Evolutionary conservation across 768 basidiomycete species (phyloP), one percentile per base, ranked within the genome.

Genomic region (Dioszegia hungarica): DNA sequence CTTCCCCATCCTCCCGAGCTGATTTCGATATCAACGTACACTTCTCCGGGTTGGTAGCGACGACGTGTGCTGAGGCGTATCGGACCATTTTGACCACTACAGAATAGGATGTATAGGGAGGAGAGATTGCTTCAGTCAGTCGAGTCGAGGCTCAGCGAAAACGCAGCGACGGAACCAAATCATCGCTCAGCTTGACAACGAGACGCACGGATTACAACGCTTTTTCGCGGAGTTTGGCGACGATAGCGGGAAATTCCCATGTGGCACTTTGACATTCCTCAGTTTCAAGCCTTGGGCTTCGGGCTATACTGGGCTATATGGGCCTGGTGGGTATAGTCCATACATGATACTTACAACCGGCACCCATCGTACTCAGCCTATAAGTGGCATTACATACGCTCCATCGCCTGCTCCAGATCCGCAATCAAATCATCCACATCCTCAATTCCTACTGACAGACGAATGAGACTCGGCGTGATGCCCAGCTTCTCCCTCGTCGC

Each of bases 1-100:
- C 37, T 40, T 28, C 24, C 36, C 22, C 28, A 10, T 38, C 36
- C 37, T 14, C 25, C n/a, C 17, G 4, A 3, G 8, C 22, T 37
- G 34, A 34, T 9, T 12, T 17, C 15, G 9, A 25, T 14, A 19
- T 29, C 36, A 39, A 82, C 86, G 59, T 65, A 93, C 90, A 89
- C 83, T 90, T 93, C 85, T 97, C 92, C 71, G 92, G 90, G 82
- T 94, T 94, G 69, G 86, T 81, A 73, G 88, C 87, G 69, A 63
- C 67, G 64, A 86, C 81, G 72, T 86, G 83, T 70, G 87, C 89
- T 68, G 88, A 84, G 71, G 92, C 89, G 84, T 97, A 97, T 77
- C 92, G 90, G 81, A 92, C 92, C 76, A 51, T 51, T 51, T 20
- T 51, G 14, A 31, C 25, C 33, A n/a, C 19, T 29, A 46, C 14